Conservation (phyloP, 1,284 basidiomycete genomes). For the Apiotrichum akiyoshidainum region DNA sequence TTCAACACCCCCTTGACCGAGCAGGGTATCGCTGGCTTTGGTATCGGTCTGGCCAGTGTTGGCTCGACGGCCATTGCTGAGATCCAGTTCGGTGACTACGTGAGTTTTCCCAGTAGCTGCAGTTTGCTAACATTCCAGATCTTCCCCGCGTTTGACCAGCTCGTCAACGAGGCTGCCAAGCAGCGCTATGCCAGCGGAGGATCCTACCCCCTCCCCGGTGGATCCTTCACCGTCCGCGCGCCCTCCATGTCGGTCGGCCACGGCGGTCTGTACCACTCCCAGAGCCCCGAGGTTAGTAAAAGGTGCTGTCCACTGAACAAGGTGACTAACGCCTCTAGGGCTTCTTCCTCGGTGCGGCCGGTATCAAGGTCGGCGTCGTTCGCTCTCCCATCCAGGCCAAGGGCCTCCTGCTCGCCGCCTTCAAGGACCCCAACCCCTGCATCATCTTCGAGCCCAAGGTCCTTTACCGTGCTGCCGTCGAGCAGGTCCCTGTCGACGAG, state of each 20-base stretch:
- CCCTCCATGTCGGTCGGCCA: conserved; percentile 90
- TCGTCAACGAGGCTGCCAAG: conserved; percentile 95
- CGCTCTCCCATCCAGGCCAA: conserved; percentile 93
- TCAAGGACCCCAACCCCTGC: conserved; percentile 87
- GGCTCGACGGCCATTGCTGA: conserved; percentile 93
- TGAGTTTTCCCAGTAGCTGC: conserved; percentile 14
- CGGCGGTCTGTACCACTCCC: conserved; percentile 89
- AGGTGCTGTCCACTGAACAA: background rate
- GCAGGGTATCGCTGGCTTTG: conserved; percentile 93
- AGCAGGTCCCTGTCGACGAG: conserved; percentile 87
- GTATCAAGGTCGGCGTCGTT: conserved; percentile 88
- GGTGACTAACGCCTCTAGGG: conserved; percentile 51
- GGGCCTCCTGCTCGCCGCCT: conserved; percentile 76
- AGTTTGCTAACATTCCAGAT: conserved; percentile 54
- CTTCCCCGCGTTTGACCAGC: conserved; percentile 83
- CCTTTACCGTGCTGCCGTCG: conserved; percentile 57
- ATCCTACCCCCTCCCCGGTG: conserved; percentile 61
- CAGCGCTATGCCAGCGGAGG: conserved; percentile 85
- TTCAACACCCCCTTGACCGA: conserved; percentile 93
- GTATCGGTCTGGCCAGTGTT: conserved; percentile 85
- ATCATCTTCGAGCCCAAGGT: conserved; percentile 91
- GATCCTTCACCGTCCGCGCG: conserved; percentile 79
- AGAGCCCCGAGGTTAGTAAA: conserved; percentile 67
- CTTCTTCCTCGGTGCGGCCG: conserved; percentile 86
- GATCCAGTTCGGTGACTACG: conserved; percentile 62